These are phyloP conservation scores for Paramyrothecium roridum DNA, from an alignment of 2,329 filamentous ascomycete genomes.

Conservation along the genomic window DNA sequence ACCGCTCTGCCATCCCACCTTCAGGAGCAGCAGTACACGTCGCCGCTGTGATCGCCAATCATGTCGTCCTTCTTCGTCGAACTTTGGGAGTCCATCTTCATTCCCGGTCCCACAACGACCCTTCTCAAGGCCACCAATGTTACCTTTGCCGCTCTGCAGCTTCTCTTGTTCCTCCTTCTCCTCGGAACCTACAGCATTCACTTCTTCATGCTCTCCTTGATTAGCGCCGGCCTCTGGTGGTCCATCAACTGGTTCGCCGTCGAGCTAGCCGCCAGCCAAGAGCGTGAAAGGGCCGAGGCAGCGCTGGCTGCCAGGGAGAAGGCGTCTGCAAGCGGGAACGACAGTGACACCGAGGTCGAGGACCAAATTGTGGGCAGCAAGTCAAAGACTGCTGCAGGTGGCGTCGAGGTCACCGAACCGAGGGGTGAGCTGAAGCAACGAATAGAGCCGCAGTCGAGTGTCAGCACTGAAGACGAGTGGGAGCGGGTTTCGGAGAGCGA, in stretches of 20 bases:
- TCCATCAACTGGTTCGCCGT: conserved; percentile 95
- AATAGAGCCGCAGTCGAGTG: conserved; percentile 47
- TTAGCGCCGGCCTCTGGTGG: conserved; percentile 84
- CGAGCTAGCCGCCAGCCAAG: conserved; percentile 49
- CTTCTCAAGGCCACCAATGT: conserved; percentile 87
- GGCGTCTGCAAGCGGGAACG: conserved; percentile 23
- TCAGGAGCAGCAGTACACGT: background rate
- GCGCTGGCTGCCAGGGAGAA: conserved; percentile 5
- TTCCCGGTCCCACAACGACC: conserved; percentile 82
- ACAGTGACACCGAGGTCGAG: conserved; percentile 45
- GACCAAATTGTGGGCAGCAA: conserved; percentile 17
- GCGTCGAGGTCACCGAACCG: conserved; percentile 39
- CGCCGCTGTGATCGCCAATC: conserved; percentile 7
- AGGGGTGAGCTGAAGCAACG: conserved; percentile 49
- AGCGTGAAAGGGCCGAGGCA: conserved; percentile 26
- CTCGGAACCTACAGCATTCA: conserved; percentile 83
- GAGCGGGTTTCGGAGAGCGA: conserved; percentile 83
- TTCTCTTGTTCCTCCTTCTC: conserved; percentile 73
- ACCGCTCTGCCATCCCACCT: background rate
- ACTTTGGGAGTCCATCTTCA: conserved; percentile 92
- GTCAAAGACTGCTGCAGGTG: conserved; percentile 18
- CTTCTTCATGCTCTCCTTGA: conserved; percentile 75
- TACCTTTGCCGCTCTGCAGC: conserved; percentile 81
- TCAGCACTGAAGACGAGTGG: conserved; percentile 94
- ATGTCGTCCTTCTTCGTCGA: conserved; percentile 67